A percentile compares a stretch with the other conserved stretches of the same genome.
These are phyloP conservation scores for Mycosarcoma maydis DNA, from an alignment of 1,284 basidiomycete species.

Conservation along the genomic window DNA sequence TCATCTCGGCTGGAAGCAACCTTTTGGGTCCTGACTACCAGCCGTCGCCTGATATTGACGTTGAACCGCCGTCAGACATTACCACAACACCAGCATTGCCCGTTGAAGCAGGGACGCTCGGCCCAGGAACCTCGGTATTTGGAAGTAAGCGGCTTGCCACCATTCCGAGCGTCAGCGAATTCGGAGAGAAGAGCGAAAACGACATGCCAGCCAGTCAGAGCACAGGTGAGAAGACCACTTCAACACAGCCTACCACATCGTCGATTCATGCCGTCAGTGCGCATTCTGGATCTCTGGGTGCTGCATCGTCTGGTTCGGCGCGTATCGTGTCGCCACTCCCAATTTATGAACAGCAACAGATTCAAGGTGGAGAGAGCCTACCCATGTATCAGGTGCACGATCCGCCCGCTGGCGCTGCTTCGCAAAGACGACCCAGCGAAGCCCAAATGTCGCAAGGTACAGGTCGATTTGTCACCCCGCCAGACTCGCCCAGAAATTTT, in stretches of 20 bases:
- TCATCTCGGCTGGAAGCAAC: conserved; percentile 48
- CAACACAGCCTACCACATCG: conserved; percentile 1
- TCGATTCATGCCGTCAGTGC: neutral
- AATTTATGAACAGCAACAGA: conserved; percentile 21
- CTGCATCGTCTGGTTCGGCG: conserved; percentile 7
- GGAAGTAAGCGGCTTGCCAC: conserved; percentile 39
- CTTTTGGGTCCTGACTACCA: conserved; percentile 46
- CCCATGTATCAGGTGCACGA: conserved; percentile 27
- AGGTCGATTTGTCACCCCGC: conserved; percentile 30
- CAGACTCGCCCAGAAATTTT: conserved; percentile 20
- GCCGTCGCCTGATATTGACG: conserved; percentile 18
- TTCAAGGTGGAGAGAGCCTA: conserved; percentile 15
- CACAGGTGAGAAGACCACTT: neutral
- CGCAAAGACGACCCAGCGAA: conserved; percentile 4
- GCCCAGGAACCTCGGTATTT: neutral
- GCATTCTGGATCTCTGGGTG: conserved; percentile 10
- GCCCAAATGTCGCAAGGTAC: neutral
- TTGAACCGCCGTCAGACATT: neutral
- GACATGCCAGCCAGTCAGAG: neutral
- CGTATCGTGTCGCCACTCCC: conserved; percentile 22
- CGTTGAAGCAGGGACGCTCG: neutral
- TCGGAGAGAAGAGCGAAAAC: conserved; percentile 44
- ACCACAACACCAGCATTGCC: neutral
- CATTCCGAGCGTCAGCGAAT: conserved; percentile 53
- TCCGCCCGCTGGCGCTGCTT: neutral